These are phyloP conservation scores for Fistulinella prunicolor DNA, from an alignment of 768 basidiomycete species.

Conservation along the genomic window DNA sequence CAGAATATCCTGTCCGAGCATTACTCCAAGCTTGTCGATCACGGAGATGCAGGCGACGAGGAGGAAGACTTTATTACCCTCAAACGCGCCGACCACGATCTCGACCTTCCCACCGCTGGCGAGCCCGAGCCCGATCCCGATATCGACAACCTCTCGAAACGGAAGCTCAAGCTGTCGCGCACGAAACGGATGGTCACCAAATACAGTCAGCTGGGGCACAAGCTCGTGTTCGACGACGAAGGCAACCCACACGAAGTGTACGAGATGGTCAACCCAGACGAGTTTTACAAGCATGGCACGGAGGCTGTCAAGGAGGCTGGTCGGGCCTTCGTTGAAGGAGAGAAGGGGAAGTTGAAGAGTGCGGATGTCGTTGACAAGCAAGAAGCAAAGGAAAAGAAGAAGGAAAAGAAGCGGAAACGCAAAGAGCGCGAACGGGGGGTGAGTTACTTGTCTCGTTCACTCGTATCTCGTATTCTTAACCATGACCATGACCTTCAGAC, in stretches of 20 bases:
- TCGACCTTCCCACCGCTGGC: slow-evolving; percentile 59
- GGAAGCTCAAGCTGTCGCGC: slow-evolving; percentile 72
- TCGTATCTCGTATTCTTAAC: not conserved
- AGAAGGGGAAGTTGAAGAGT: slow-evolving; percentile 66
- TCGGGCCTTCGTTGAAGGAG: slow-evolving; percentile 65
- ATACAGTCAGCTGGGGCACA: slow-evolving; percentile 56
- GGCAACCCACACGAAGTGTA: slow-evolving; percentile 80
- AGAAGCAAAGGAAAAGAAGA: slow-evolving; percentile 82
- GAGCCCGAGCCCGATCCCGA: slow-evolving; percentile 34
- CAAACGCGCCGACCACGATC: slow-evolving; percentile 85
- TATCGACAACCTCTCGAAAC: slow-evolving; percentile 69
- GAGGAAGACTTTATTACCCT: slow-evolving; percentile 90
- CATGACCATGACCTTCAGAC: too few relatives aligned
- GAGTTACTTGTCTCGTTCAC: slow-evolving; percentile 1
- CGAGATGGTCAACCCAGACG: slow-evolving; percentile 75
- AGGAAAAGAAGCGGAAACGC: slow-evolving; percentile 89
- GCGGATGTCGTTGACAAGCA: slow-evolving; percentile 76
- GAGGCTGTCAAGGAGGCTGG: slow-evolving; percentile 67
- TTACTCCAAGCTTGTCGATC: slow-evolving; percentile 84
- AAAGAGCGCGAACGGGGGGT: slow-evolving; percentile 67
- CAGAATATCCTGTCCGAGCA: slow-evolving; percentile 89
- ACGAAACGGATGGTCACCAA: slow-evolving; percentile 73
- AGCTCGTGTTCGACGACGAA: slow-evolving; percentile 88
- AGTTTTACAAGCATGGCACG: slow-evolving; percentile 63
- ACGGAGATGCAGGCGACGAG: slow-evolving; percentile 44